Conservation (phyloP, 768 basidiomycete species). For the Amanita fuliginea region DNA sequence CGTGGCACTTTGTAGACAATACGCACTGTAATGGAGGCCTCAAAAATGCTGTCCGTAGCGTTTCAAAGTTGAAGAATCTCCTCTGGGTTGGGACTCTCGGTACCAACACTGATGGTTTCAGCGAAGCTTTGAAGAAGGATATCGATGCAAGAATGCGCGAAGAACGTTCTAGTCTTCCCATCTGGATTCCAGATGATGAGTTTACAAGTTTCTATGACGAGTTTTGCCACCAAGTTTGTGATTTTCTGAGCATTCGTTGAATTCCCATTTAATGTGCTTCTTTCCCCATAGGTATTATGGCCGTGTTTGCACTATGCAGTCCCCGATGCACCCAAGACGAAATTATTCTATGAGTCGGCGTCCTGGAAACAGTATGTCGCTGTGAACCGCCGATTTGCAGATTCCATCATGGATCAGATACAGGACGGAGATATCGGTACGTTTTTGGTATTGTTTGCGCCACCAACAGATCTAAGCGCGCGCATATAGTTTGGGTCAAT, state of each 20-base stretch:
- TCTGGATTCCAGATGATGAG: constrained; percentile 77
- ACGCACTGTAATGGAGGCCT: constrained; percentile 75
- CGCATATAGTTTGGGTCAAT: constrained; percentile 60
- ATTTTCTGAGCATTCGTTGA: background rate
- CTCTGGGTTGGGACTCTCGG: constrained; percentile 69
- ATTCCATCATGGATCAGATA: constrained; percentile 69
- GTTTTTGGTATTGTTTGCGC: constrained; percentile 6
- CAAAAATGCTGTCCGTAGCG: constrained; percentile 70
- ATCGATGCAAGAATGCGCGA: constrained; percentile 42
- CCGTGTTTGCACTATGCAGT: constrained; percentile 80
- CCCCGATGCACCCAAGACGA: constrained; percentile 81
- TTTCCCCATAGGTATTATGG: constrained; percentile 65
- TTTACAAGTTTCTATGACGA: constrained; percentile 76
- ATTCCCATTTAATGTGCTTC: constrained; percentile 9
- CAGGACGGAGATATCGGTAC: constrained; percentile 78
- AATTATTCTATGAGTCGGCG: constrained; percentile 67
- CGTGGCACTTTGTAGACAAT: constrained; percentile 44
- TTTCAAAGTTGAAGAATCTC: constrained; percentile 39
- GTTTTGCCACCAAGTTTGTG: constrained; percentile 66
- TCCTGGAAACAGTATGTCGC: constrained; percentile 79
- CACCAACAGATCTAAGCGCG: background rate
- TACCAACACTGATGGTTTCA: constrained; percentile 54
- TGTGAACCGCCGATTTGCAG: constrained; percentile 87
- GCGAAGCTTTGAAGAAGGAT: constrained; percentile 39
- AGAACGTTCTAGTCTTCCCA: constrained; percentile 31